phyloP scores from a whole-genome alignment of 768 basidiomycete genomes.

The Boletus rex-veris region DNA sequence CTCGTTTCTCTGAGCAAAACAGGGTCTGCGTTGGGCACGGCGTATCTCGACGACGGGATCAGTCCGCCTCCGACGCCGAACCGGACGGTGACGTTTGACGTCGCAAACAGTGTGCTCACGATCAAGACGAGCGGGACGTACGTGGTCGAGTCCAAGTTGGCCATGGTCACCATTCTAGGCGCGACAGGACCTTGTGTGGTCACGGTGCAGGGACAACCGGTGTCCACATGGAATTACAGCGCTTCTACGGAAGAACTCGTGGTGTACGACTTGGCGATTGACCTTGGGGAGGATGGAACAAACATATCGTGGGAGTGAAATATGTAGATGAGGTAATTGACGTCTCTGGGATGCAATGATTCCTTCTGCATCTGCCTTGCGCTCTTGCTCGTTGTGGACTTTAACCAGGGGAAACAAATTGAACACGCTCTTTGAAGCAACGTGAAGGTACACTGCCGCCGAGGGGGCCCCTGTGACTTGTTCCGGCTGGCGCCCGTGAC shows the following conservation, averaged over 20 bases:
- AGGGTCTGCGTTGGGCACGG: conserved; percentile 53
- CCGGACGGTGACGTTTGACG: conserved; percentile 45
- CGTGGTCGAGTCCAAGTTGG: conserved; percentile 41
- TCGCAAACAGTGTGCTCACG: conserved; percentile 31
- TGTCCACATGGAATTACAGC: conserved; percentile 39
- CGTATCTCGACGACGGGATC: conserved; percentile 65
- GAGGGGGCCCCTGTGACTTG: no score
- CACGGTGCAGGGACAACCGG: conserved; percentile 34
- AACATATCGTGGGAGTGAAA: conserved; percentile 32
- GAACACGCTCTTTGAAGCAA: no score
- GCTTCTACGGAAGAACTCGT: conserved; percentile 40
- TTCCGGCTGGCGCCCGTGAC: no score
- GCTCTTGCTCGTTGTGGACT: no score
- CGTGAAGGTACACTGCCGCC: no score
- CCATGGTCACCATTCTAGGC: conserved; percentile 55
- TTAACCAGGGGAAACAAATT: no score
- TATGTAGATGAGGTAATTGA: no score
- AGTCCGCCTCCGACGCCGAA: conserved; percentile 47
- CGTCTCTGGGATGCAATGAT: no score
- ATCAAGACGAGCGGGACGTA: conserved; percentile 33
- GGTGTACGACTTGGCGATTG: conserved; percentile 34
- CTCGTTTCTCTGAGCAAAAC: conserved; percentile 49
- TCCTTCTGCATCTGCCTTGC: no score
- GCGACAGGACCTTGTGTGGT: conserved; percentile 40
- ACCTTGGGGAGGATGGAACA: conserved; percentile 39